Base-by-base conservation (phyloP, 495 filamentous ascomycete species). In the Chaetomidium leptoderma region DNA sequence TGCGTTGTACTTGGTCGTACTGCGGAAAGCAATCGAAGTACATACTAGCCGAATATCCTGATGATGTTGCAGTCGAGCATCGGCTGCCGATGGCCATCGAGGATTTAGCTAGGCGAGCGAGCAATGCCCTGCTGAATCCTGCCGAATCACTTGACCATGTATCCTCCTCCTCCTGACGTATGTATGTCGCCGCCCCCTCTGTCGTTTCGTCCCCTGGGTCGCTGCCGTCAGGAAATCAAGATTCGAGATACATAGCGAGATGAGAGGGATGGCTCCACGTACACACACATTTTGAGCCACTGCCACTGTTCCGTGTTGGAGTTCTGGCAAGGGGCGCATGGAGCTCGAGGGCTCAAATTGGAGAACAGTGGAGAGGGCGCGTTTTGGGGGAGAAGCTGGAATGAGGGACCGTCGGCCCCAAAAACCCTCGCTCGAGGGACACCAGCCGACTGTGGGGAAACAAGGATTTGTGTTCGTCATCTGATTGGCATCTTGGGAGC, bases 351-450 rank as follows among this genome's bases (percentile, higher is more conserved):
- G n/a, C n/a, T n/a, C n/a, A n/a, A 50, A 29, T 60, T 60, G 48
- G 49, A 54, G 53, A 54, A 58, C 24, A 35, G 43, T 36, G 32
- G 57, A 50, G 56, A 36, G 54, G 13, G 16, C n/a, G 32, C n/a
- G n/a, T n/a, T n/a, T 50, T 42, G 44, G 33, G 55, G 50, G 50
- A 53, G 52, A 57, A 48, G 46, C 36, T 60, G 62, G 62, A 51
- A 67, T 55, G 52, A 51, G 66, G 67, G 65, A 55, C 67, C 65
- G 67, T 63, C 64, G 67, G 67, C 65, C 62, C 66, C 60, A 59
- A 36, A 33, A 9, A 30, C 10, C 35, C 19, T 44, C 42, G 33
- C 49, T 49, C 43, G 53, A 47, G 46, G 60, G 46, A 11, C 59
- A 55, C 23, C 52, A 50, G 56, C 37, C 48, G 26, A 26, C 26